Conservation (phyloP, 1,284 basidiomycete species). For the Lentinus polychrous region DNA sequence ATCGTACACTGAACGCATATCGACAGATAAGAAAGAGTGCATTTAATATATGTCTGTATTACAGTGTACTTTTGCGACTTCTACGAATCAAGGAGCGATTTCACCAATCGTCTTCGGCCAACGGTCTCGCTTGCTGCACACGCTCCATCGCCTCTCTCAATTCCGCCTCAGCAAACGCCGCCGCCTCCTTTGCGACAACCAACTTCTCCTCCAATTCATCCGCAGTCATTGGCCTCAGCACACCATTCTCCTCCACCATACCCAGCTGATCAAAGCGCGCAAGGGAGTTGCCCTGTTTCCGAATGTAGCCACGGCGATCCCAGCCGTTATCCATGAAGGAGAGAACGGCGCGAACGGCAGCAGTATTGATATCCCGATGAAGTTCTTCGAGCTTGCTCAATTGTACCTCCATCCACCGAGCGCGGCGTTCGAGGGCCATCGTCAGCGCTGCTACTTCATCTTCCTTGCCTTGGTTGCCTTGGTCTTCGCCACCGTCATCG, state of each 20-base stretch:
- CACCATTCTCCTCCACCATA: constrained; percentile 40
- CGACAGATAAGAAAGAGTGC: too few relatives aligned
- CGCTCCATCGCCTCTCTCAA: constrained; percentile 66
- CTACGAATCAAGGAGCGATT: background rate
- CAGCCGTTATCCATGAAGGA: constrained; percentile 81
- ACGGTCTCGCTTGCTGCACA: constrained; percentile 48
- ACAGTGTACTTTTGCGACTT: constrained; percentile 1
- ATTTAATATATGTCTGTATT: background rate
- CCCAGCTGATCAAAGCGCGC: constrained; percentile 63
- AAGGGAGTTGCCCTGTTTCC: constrained; percentile 57
- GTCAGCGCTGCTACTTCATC: constrained; percentile 79
- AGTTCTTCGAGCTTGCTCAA: constrained; percentile 78
- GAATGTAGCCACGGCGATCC: constrained; percentile 61
- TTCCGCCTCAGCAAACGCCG: constrained; percentile 64
- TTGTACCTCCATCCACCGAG: constrained; percentile 86
- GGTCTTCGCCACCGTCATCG: constrained; percentile 56
- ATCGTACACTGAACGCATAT: too few relatives aligned
- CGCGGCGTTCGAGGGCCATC: constrained; percentile 72
- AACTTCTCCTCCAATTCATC: constrained; percentile 72
- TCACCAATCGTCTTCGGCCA: constrained; percentile 29
- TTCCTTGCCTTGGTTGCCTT: constrained; percentile 42
- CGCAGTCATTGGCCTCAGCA: constrained; percentile 46
- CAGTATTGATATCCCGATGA: constrained; percentile 79
- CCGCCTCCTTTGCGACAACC: constrained; percentile 58
- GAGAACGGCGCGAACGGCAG: constrained; percentile 73